phyloP scores from a whole-genome alignment of 768 basidiomycete species.

The Trametes gibbosa region DNA sequence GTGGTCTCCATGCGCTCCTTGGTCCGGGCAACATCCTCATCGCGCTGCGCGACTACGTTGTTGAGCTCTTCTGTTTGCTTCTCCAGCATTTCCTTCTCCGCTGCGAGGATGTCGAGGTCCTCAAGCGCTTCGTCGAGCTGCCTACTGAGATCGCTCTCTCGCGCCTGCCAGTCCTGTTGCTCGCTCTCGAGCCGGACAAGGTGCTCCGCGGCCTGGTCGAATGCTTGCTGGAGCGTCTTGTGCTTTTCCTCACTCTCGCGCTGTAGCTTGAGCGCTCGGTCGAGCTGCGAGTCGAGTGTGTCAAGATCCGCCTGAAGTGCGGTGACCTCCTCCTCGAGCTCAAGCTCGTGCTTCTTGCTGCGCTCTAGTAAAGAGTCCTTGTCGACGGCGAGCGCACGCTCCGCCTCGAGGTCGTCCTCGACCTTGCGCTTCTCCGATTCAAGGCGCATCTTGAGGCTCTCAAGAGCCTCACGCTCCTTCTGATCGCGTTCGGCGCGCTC shows the following conservation, averaged over 20 bases:
- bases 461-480: conserved; percentile 73
- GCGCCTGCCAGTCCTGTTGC: conserved; percentile 59
- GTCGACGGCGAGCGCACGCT: conserved; percentile 74
- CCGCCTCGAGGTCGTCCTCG: conserved; percentile 78
- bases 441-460: conserved; percentile 76
- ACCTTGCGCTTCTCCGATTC: conserved; percentile 83
- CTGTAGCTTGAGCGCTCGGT: conserved; percentile 72
- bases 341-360: conserved; percentile 79
- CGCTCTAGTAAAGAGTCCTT: conserved; percentile 82
- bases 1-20: conserved; percentile 72
- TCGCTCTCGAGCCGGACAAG: conserved; percentile 78
- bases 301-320: conserved; percentile 83
- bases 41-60: conserved; percentile 65
- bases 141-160: conserved; percentile 62
- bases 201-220: conserved; percentile 85
- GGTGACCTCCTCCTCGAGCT: conserved; percentile 81
- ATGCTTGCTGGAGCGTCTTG: conserved; percentile 64
- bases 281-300: conserved; percentile 80
- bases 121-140: conserved; percentile 57
- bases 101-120: conserved; percentile 56
- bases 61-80: conserved; percentile 69
- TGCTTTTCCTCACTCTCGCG: conserved; percentile 81
- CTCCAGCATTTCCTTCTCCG: conserved; percentile 59
- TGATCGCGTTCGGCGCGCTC: conserved; percentile 88
- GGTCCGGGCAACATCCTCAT: conserved; percentile 71